Percentiles rank a stretch among this genome's conserved stretches.
phyloP scores from a whole-genome alignment of 2,329 filamentous ascomycete species.

The Exserohilum rostratum region DNA sequence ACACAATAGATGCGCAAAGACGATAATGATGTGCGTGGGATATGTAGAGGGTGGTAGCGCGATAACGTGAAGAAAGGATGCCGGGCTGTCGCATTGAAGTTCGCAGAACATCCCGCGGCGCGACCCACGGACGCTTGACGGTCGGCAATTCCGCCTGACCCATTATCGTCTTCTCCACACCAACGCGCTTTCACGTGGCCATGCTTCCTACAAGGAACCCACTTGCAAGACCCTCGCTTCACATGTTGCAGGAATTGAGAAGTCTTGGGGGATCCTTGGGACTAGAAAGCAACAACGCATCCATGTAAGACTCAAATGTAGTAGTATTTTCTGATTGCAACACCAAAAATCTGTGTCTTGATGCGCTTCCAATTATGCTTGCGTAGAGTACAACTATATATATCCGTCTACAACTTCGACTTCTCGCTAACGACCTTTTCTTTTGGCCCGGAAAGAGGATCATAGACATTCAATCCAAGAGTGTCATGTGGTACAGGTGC shows the following conservation, averaged over 20 bases:
- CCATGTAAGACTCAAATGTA: not conserved
- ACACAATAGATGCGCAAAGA: not conserved
- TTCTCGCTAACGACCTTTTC: conserved; percentile 46
- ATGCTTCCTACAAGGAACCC: not conserved
- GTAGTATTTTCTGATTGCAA: not conserved
- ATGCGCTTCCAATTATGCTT: conserved; percentile 13
- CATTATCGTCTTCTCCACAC: conserved; percentile 9
- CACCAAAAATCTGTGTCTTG: not conserved
- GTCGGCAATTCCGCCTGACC: conserved; percentile 12
- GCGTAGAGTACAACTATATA: conserved; percentile 10
- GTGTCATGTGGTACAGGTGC: conserved; percentile 67
- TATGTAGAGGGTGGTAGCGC: not conserved
- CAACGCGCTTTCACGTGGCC: conserved; percentile 27
- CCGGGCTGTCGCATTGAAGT: conserved; percentile 5
- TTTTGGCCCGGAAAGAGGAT: conserved; percentile 54
- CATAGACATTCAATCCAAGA: conserved; percentile 63
- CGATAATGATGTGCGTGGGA: not conserved
- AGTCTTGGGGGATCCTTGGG: not conserved
- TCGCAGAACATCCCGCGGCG: not conserved
- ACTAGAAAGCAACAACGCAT: no score
- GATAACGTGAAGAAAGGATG: conserved; percentile 11
- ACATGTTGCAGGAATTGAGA: not conserved
- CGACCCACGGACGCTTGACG: conserved; percentile 10
- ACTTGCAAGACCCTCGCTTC: not conserved
- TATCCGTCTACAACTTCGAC: conserved; percentile 42